Evolutionary conservation across 2,329 filamentous ascomycete species (phyloP).

Genomic region (Didymella segeticola): DNA sequence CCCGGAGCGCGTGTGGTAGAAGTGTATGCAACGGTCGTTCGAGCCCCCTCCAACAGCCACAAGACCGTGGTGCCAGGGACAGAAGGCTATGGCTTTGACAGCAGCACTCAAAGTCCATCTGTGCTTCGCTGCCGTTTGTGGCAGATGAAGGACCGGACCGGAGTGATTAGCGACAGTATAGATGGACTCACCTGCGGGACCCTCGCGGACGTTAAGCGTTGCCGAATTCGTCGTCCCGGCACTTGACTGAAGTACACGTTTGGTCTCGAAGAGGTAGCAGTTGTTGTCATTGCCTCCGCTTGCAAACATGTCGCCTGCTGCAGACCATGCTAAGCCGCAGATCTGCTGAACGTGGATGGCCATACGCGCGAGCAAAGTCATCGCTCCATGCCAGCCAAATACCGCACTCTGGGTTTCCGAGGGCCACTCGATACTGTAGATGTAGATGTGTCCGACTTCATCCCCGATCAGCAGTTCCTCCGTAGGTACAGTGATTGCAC

Average conservation of each 20-base stretch:
- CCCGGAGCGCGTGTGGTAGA: conserved; percentile 87
- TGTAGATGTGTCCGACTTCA: conserved; percentile 80
- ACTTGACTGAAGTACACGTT: conserved; percentile 59
- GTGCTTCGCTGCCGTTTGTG: conserved; percentile 68
- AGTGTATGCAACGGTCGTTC: conserved; percentile 94
- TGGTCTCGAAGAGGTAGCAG: conserved; percentile 79
- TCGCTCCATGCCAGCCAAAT: conserved; percentile 76
- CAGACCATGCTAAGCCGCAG: conserved; percentile 90
- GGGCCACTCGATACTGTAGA: conserved; percentile 89
- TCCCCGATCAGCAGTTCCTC: conserved; percentile 91
- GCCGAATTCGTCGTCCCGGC: conserved; percentile 17
- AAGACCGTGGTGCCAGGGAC: conserved; percentile 87
- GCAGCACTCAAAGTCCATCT: conserved; percentile 82
- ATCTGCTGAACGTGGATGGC: conserved; percentile 85
- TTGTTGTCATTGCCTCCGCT: conserved; percentile 93
- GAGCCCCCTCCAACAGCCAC: conserved; percentile 91
- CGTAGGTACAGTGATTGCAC: conserved; percentile 63
- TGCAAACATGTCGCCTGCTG: conserved; percentile 76
- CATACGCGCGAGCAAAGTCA: conserved; percentile 79
- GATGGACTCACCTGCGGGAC: conserved; percentile 40
- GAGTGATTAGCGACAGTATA: conserved; percentile 44
- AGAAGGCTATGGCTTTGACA: conserved; percentile 96
- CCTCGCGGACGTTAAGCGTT: conserved; percentile 33
- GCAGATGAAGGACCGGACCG: conserved; percentile 54
- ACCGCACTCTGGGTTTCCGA: conserved; percentile 65